Evolutionary conservation across 139 green algal genomes (phyloP).

Genomic region (Pleodorina starrii): DNA sequence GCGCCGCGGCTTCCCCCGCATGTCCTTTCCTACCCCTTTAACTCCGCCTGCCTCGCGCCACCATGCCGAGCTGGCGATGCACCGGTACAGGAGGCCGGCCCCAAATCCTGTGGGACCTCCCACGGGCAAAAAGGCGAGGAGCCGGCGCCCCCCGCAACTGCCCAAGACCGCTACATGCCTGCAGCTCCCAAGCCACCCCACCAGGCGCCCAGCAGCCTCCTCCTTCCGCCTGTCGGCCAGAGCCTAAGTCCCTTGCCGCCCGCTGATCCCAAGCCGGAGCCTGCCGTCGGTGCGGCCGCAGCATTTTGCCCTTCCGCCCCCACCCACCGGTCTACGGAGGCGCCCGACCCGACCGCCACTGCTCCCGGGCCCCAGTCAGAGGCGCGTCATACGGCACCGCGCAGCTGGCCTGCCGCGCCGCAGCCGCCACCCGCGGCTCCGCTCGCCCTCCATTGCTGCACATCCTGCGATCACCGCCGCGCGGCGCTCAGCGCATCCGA

Average conservation of each 20-base stretch:
- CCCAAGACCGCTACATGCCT: not conserved
- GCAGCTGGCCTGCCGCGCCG: too few relatives aligned
- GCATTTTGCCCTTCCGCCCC: too few relatives aligned
- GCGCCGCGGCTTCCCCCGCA: not conserved
- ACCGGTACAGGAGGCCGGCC: not conserved
- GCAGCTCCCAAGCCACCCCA: not conserved
- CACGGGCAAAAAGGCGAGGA: not conserved
- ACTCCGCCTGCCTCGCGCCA: not conserved
- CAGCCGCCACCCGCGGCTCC: too few relatives aligned
- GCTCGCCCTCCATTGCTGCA: too few relatives aligned
- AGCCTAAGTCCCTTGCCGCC: not conserved
- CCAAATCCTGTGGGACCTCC: not conserved
- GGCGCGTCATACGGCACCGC: too few relatives aligned
- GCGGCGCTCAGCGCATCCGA: too few relatives aligned
- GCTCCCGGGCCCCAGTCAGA: too few relatives aligned
- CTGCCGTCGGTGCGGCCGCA: not conserved
- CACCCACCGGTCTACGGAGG: too few relatives aligned
- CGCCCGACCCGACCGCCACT: too few relatives aligned
- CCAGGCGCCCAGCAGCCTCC: not conserved
- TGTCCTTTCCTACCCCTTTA: not conserved
- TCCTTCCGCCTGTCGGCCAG: not conserved
- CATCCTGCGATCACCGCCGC: too few relatives aligned
- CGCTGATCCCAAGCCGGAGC: not conserved
- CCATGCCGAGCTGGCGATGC: not conserved
- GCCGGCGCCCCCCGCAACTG: not conserved